Percentiles rank a stretch among this genome's conserved stretches.
Conservation (phyloP, 2,329 filamentous ascomycete species). For the Eurotiales sp. region DNA sequence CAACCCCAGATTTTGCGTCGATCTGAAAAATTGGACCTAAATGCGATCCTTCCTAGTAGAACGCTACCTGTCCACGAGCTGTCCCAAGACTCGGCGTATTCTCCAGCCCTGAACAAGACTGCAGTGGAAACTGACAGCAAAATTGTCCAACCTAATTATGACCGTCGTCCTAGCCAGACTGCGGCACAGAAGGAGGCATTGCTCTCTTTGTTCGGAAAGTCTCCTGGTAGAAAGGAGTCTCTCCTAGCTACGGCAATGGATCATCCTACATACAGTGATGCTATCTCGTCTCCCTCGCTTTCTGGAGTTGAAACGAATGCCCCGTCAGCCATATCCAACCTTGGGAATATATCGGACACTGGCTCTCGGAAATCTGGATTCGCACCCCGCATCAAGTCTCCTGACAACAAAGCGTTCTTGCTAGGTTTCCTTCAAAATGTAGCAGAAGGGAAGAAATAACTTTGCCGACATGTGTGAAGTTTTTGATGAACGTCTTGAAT, state of each 20-base stretch:
- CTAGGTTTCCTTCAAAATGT: slow-evolving; percentile 67
- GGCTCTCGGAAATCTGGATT: slow-evolving; percentile 2
- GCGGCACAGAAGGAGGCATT: slow-evolving; percentile 47
- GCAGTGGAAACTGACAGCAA: slow-evolving; percentile 16
- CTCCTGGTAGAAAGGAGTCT: slow-evolving; percentile 25
- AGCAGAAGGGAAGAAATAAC: slow-evolving; percentile 35
- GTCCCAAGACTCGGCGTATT: slow-evolving; percentile 18
- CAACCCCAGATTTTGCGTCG: slow-evolving; percentile 54
- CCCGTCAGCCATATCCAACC: slow-evolving; percentile 3
- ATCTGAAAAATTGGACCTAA: slow-evolving; percentile 38
- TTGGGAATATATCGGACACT: slow-evolving; percentile 8
- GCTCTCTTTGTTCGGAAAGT: slow-evolving; percentile 62
- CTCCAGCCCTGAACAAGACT: slow-evolving; percentile 14
- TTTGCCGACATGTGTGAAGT: neutral
- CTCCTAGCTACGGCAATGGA: slow-evolving; percentile 21
- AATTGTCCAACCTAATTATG: slow-evolving; percentile 24
- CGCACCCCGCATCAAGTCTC: slow-evolving; percentile 44
- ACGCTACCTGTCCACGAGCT: slow-evolving; percentile 23
- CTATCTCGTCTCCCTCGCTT: slow-evolving; percentile 10
- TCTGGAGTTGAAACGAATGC: slow-evolving; percentile 8
- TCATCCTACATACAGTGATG: slow-evolving; percentile 11
- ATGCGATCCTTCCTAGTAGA: slow-evolving; percentile 26
- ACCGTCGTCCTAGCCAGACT: slow-evolving; percentile 40
- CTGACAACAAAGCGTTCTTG: slow-evolving; percentile 71
- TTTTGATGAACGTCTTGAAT: neutral